These are phyloP conservation scores for Pythium guiyangense DNA, from an alignment of 352 stramenopile genomes.

Conservation along the genomic window DNA sequence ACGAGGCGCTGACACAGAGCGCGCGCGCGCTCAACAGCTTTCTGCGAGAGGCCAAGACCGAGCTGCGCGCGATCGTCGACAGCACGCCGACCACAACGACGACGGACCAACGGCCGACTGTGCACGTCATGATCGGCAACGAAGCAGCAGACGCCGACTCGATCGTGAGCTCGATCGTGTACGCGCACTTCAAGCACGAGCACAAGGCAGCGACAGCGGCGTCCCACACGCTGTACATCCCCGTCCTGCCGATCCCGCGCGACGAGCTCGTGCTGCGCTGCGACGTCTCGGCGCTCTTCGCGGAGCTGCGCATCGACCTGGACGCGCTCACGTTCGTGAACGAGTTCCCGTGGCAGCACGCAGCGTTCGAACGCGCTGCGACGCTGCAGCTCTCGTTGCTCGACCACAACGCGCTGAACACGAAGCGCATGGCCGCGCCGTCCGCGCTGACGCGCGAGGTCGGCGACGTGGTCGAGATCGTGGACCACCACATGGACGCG, in stretches of 20 bases:
- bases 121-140: constrained; percentile 76
- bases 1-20: constrained; percentile 3
- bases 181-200: constrained; percentile 44
- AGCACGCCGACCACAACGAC: neutral
- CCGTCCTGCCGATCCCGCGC: constrained; percentile 61
- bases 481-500: constrained; percentile 78
- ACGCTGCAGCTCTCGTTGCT: constrained; percentile 46
- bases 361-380: constrained; percentile 4
- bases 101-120: neutral
- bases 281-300: constrained; percentile 60
- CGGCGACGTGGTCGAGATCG: constrained; percentile 57
- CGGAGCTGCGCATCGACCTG: constrained; percentile 46
- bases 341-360: constrained; percentile 60
- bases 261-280: constrained; percentile 58
- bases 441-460: constrained; percentile 5
- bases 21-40: constrained; percentile 19
- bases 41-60: constrained; percentile 15
- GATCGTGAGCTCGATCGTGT: constrained; percentile 72
- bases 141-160: constrained; percentile 81
- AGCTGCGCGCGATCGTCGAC: constrained; percentile 7
- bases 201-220: neutral
- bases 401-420: constrained; percentile 73
- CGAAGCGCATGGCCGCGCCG: constrained; percentile 37
- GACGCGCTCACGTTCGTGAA: constrained; percentile 64
- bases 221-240: constrained; percentile 25